Base-by-base conservation (phyloP, 257 asterid genomes). In the Petrea volubilis region DNA sequence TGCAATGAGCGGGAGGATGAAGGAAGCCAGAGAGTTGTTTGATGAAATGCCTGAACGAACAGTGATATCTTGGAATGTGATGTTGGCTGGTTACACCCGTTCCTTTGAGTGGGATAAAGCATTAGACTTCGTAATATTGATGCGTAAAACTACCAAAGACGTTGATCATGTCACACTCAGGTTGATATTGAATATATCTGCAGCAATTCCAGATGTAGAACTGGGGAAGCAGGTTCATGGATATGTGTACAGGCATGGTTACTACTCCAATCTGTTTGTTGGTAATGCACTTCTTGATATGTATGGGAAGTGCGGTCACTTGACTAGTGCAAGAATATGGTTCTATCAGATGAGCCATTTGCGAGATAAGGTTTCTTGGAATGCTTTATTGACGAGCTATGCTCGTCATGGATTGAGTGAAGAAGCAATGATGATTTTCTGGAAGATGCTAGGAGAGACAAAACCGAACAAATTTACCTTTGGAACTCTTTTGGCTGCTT, bases 201-300 rank as follows among this genome's bases (percentile, higher is more conserved):
- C 97, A 27, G 85, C 86, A 13, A 80, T 87, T 62, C 80, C 83
- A 6, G 90, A 91, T 70, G 66, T 86, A 64, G 87, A 84, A 70
- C 72, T 87, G 44, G 97, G 97, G 60, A 89, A 89, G 49, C 96
- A 91, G 74, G 93, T 73, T 29, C 97, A 91, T 72, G 95, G 93
- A 57, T 91, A 70, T 64, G 77, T 79, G 12, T 89, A 86, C 46
- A 83, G 95, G 73, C 84, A 84, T 61, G 85, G 84, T 41, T 81
- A 78, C 72, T 29, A 73, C 79, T 66, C 85, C 47, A 72, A 87
- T 60, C 74, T 80, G 13, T 69, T 76, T 17, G 87, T 87, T 6
- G 86, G 80, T 2, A 91, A 89, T 75, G 86, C 91, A 1, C 83
- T 91, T 68, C 90, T 91, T 68, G 84, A 87, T 75, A 81, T 91